phyloP scores from a whole-genome alignment of 192 early-diverging fungal genomes.

The Backusella westeae region DNA sequence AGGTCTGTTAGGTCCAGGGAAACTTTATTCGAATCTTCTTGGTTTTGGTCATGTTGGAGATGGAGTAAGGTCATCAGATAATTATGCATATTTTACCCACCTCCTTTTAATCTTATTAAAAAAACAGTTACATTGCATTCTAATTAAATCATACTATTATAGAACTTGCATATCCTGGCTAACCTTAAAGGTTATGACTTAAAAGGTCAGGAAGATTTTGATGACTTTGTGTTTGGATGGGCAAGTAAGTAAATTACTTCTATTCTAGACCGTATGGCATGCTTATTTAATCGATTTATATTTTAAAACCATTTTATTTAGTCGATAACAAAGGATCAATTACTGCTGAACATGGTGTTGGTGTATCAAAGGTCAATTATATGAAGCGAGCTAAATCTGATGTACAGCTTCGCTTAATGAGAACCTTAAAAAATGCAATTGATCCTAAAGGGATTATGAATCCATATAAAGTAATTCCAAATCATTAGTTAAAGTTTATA shows the following conservation, averaged over 20 bases:
- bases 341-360: slow-evolving; percentile 87
- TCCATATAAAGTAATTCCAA: slow-evolving; percentile 54
- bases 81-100: background rate
- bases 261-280: background rate
- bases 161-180: slow-evolving; percentile 91
- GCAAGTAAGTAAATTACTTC: slow-evolving; percentile 49
- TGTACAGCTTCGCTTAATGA: slow-evolving; percentile 70
- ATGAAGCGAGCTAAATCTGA: slow-evolving; percentile 66
- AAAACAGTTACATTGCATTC: background rate
- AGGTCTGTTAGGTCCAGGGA: slow-evolving; percentile 55
- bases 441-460: slow-evolving; percentile 89
- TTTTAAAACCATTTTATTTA: background rate
- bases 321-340: slow-evolving; percentile 62
- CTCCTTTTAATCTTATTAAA: background rate
- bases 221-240: slow-evolving; percentile 90
- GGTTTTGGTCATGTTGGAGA: slow-evolving; percentile 98
- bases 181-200: slow-evolving; percentile 62
- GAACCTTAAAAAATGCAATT: slow-evolving; percentile 66
- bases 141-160: background rate
- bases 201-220: slow-evolving; percentile 67
- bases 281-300: background rate
- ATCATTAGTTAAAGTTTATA: background rate
- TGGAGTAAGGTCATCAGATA: slow-evolving; percentile 48
- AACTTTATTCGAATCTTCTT: slow-evolving; percentile 63
- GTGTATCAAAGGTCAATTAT: slow-evolving; percentile 63